Conservation (phyloP, 495 filamentous ascomycete genomes). For the Penicillium argentinense region DNA sequence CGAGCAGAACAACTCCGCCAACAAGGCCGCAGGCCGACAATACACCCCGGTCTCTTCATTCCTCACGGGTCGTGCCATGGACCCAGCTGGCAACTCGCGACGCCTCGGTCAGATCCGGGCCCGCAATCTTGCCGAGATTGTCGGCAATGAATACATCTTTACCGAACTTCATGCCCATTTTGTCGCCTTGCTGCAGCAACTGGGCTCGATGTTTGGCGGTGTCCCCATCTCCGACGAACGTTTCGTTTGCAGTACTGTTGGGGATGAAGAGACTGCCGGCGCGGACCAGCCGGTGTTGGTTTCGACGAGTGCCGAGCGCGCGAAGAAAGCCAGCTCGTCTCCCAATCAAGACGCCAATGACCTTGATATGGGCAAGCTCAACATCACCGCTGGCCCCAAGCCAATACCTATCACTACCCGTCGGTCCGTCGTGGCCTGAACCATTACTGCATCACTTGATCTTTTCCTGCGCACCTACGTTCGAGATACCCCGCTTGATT, state of each 20-base stretch:
- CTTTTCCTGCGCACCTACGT: slow-evolving; percentile 12
- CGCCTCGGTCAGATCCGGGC: slow-evolving; percentile 59
- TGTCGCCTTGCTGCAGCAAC: slow-evolving; percentile 67
- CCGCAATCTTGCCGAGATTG: slow-evolving; percentile 79
- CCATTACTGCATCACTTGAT: background rate
- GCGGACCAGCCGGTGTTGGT: slow-evolving; percentile 25
- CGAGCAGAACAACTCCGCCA: slow-evolving; percentile 33
- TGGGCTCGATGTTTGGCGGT: slow-evolving; percentile 54
- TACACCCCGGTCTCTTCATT: slow-evolving; percentile 64
- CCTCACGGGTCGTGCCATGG: slow-evolving; percentile 58
- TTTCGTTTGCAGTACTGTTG: slow-evolving; percentile 43
- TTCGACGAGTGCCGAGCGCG: slow-evolving; percentile 15
- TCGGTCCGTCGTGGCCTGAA: slow-evolving; percentile 40
- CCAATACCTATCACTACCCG: slow-evolving; percentile 46
- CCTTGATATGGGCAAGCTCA: slow-evolving; percentile 37
- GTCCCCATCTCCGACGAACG: slow-evolving; percentile 45
- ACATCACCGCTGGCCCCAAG: slow-evolving; percentile 40
- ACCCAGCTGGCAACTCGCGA: slow-evolving; percentile 56
- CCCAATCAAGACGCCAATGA: slow-evolving; percentile 33
- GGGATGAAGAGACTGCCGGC: slow-evolving; percentile 26
- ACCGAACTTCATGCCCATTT: slow-evolving; percentile 82
- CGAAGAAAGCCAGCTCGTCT: slow-evolving; percentile 17
- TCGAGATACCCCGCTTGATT: slow-evolving; percentile 24
- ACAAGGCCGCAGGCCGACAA: slow-evolving; percentile 26
- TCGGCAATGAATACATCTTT: slow-evolving; percentile 84